A percentile compares a stretch with the other conserved stretches of the same genome.
Evolutionary conservation across 176 grass and related monocot genomes (phyloP).

Genomic region (Bromus sterilis): DNA sequence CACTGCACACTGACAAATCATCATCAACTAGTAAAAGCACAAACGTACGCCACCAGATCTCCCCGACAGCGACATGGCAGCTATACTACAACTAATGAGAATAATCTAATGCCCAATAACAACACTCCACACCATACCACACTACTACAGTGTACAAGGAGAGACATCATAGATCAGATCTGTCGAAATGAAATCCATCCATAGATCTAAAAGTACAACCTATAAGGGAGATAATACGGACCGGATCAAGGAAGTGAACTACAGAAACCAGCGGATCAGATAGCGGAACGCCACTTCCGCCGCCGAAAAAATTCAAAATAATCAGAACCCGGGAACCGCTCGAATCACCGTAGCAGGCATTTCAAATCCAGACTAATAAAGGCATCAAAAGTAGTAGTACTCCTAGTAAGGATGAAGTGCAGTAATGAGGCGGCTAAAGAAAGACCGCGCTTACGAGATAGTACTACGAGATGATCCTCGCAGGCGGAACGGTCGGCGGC

Average conservation of each 20-base stretch:
- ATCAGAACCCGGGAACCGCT: background rate
- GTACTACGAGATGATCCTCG: background rate
- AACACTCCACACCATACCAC: too few species aligned
- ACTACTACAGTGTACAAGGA: background rate
- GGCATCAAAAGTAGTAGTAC: background rate
- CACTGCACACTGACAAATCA: background rate
- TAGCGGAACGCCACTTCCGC: background rate
- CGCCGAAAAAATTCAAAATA: background rate
- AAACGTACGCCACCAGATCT: background rate
- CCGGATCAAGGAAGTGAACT: background rate
- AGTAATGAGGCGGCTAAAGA: background rate
- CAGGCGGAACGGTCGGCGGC: background rate
- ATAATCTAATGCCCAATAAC: background rate
- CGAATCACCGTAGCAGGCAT: background rate
- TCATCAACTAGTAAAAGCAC: background rate
- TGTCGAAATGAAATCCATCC: background rate
- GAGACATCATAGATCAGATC: background rate
- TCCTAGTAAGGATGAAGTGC: background rate
- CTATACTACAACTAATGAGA: background rate
- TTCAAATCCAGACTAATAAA: background rate
- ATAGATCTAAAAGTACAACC: background rate
- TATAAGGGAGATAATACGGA: background rate
- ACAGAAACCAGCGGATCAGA: background rate
- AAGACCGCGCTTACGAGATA: conserved; percentile 15
- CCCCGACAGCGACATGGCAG: too few species aligned